A percentile compares a stretch with the other conserved stretches of the same genome.
These are phyloP conservation scores for Starmerella vaccinii DNA, from an alignment of 805 yeast species.

Conservation along the genomic window DNA sequence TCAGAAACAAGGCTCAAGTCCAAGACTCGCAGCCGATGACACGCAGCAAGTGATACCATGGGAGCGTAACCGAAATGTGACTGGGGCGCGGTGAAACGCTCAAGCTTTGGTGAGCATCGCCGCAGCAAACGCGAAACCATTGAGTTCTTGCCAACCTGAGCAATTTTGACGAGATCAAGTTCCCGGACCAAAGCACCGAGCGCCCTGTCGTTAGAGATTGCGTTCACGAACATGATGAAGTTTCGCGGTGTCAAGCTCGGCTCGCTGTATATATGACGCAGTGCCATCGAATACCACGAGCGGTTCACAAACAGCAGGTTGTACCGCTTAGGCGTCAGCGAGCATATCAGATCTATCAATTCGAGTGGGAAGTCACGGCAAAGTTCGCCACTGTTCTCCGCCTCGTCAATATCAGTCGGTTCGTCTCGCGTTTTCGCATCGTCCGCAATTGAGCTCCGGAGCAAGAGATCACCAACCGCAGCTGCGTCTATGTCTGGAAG, in stretches of 20 bases:
- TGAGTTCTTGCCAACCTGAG: conserved; percentile 88
- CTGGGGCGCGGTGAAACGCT: conserved; percentile 79
- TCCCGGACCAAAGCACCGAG: conserved; percentile 52
- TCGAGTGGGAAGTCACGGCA: conserved; percentile 39
- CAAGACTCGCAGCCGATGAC: conserved; percentile 50
- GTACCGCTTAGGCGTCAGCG: conserved; percentile 30
- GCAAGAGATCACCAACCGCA: background rate
- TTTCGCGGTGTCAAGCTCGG: conserved; percentile 61
- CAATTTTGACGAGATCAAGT: conserved; percentile 66
- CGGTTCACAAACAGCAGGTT: conserved; percentile 50
- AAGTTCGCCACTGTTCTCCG: conserved; percentile 18
- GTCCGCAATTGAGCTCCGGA: background rate
- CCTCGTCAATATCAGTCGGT: conserved; percentile 17
- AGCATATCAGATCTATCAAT: conserved; percentile 36
- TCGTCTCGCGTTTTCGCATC: conserved; percentile 22
- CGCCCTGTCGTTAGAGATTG: conserved; percentile 38
- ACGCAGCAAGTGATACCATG: conserved; percentile 63
- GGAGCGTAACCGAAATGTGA: conserved; percentile 92
- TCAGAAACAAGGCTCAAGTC: conserved; percentile 84
- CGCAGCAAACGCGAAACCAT: conserved; percentile 72
- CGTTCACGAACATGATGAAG: conserved; percentile 61
- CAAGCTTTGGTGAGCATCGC: conserved; percentile 57
- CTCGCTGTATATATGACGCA: conserved; percentile 53
- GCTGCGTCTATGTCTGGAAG: background rate
- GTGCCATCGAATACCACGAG: conserved; percentile 46